phyloP scores from a whole-genome alignment of 106 monocot species.

The Posidonia australis region DNA sequence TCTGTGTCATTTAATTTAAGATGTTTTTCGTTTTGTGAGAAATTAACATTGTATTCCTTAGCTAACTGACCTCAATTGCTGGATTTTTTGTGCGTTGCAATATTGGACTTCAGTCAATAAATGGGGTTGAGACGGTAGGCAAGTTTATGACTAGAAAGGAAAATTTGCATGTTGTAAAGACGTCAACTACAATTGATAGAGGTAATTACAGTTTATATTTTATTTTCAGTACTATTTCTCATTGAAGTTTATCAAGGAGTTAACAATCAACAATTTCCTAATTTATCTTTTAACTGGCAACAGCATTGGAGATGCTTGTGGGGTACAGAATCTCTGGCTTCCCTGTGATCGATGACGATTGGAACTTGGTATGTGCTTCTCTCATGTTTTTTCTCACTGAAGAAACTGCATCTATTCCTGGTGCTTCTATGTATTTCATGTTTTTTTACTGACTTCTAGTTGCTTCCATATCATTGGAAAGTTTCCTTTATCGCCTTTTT shows the following conservation, averaged over 20 bases:
- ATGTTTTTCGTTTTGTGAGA: too few relatives aligned
- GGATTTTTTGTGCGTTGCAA: neutral
- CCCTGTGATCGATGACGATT: slow-evolving; percentile 22
- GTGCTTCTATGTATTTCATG: too few relatives aligned
- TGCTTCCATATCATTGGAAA: too few relatives aligned
- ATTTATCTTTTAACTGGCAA: neutral
- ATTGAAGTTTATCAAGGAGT: neutral
- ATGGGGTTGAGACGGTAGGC: slow-evolving; percentile 11
- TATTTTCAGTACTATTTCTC: neutral
- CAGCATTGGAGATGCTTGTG: slow-evolving; percentile 24
- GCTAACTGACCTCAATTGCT: too few relatives aligned
- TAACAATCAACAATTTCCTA: neutral
- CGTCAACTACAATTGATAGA: slow-evolving; percentile 16
- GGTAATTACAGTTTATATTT: neutral
- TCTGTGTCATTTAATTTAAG: too few relatives aligned
- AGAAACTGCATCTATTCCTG: neutral
- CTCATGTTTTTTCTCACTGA: neutral
- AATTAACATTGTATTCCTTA: too few relatives aligned
- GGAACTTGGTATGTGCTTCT: slow-evolving; percentile 14
- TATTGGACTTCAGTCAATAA: neutral
- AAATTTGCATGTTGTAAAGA: slow-evolving; percentile 20
- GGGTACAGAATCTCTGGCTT: slow-evolving; percentile 14
- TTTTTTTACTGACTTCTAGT: too few relatives aligned
- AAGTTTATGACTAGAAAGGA: slow-evolving; percentile 28
- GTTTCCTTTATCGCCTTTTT: too few relatives aligned